These are phyloP conservation scores for Corynespora cassiicola DNA, from an alignment of 2,329 filamentous ascomycete genomes.

Conservation along the genomic window DNA sequence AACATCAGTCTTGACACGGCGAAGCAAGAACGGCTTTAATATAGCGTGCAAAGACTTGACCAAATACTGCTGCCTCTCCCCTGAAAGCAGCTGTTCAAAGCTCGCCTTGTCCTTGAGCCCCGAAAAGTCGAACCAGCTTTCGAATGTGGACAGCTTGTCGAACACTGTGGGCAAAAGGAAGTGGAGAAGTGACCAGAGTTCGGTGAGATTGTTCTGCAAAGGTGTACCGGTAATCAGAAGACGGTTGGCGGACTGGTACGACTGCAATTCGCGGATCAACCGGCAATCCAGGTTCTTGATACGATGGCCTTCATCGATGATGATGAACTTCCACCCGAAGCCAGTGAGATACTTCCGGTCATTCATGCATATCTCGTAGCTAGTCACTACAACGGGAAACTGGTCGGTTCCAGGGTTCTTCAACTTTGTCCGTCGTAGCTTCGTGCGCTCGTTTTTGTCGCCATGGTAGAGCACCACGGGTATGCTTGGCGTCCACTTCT, in stretches of 20 bases:
- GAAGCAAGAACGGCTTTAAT: conserved; percentile 85
- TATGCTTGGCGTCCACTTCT: conserved; percentile 86
- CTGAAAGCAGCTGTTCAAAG: conserved; percentile 78
- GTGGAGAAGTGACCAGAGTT: conserved; percentile 93
- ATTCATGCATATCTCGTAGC: conserved; percentile 94
- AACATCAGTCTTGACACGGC: conserved; percentile 91
- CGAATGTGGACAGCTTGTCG: conserved; percentile 89
- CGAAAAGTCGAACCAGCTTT: conserved; percentile 97
- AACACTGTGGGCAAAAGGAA: conserved; percentile 94
- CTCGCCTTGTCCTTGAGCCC: conserved; percentile 84
- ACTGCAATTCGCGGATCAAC: conserved; percentile 85
- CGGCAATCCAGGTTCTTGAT: conserved; percentile 97
- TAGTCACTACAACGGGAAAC: conserved; percentile 93
- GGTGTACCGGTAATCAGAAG: conserved; percentile 94
- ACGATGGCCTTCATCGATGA: conserved; percentile 96
- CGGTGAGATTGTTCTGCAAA: conserved; percentile 91
- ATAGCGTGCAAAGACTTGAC: conserved; percentile 92
- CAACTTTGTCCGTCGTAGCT: conserved; percentile 75
- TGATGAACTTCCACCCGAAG: conserved; percentile 96
- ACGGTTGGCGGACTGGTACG: conserved; percentile 88
- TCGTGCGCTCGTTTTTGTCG: conserved; percentile 75
- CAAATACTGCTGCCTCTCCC: conserved; percentile 77
- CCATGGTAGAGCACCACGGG: conserved; percentile 93
- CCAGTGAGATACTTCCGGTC: conserved; percentile 82
- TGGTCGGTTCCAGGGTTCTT: conserved; percentile 71